Evolutionary conservation across 345 rosid genomes (phyloP).

Genomic region (Corymbia maculata): DNA sequence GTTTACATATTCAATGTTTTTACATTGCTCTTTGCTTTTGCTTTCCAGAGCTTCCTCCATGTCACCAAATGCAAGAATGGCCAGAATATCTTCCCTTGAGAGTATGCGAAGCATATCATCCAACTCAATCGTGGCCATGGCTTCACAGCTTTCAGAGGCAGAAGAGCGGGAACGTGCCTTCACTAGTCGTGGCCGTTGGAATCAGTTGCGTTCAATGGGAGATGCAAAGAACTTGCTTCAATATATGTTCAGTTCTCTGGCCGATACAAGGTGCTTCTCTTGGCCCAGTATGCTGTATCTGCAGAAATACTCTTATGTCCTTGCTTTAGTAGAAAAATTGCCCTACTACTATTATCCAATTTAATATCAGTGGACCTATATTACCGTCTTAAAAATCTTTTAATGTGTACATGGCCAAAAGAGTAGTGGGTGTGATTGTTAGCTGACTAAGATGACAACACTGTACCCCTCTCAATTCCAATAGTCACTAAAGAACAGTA

Average conservation of each 20-base stretch:
- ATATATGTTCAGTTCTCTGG: constrained; percentile 82
- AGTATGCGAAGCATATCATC: constrained; percentile 90
- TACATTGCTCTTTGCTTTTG: neutral
- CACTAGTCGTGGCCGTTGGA: constrained; percentile 94
- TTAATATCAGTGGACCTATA: neutral
- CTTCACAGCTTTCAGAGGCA: constrained; percentile 98
- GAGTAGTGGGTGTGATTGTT: neutral
- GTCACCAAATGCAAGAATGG: constrained; percentile 90
- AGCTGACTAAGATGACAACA: neutral
- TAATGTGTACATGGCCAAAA: neutral
- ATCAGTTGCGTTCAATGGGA: constrained; percentile 95
- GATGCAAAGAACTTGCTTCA: constrained; percentile 97
- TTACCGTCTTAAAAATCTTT: neutral
- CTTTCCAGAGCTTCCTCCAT: constrained; percentile 80
- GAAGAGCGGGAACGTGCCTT: constrained; percentile 92
- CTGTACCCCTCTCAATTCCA: neutral
- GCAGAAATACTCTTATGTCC: neutral
- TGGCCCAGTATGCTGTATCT: neutral
- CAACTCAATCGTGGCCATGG: constrained; percentile 94
- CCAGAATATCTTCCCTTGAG: constrained; percentile 88
- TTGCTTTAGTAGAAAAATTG: neutral
- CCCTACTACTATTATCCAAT: neutral
- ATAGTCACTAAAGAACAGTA: neutral
- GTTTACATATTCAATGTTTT: neutral
- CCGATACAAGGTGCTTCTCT: constrained; percentile 62